Percentiles rank a stretch among this genome's conserved stretches.
Conservation (phyloP, 2,329 filamentous ascomycete species). For the Diaporthe citrichinensis region DNA sequence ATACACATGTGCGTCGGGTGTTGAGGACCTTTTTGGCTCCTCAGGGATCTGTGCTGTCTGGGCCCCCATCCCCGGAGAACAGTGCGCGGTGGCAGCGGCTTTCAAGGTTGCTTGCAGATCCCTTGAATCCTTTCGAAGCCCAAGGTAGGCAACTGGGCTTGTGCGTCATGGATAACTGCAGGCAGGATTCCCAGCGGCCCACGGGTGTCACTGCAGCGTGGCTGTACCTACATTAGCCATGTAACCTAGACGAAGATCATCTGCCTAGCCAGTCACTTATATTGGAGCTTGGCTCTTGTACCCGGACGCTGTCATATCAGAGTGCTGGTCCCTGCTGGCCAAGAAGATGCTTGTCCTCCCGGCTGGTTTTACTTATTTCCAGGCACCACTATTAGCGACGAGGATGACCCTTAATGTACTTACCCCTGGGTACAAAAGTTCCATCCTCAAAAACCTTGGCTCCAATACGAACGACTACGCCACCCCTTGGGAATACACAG, state of each 20-base stretch:
- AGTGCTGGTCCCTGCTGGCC: not conserved
- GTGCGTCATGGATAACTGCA: not conserved
- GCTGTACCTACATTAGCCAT: not conserved
- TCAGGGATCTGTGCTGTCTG: not conserved
- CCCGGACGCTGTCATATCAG: not conserved
- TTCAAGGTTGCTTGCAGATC: slow-evolving; percentile 5
- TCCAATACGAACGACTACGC: not conserved
- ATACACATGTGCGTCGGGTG: too few species aligned
- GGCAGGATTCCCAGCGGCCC: not conserved
- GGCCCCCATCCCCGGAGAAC: not conserved
- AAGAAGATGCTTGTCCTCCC: not conserved
- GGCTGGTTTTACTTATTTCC: not conserved
- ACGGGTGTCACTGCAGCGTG: not conserved
- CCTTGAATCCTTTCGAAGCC: slow-evolving; percentile 4
- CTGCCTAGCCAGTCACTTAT: not conserved
- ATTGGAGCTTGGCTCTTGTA: not conserved
- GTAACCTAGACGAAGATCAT: not conserved
- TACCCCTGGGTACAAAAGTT: too few species aligned
- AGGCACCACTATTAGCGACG: not conserved
- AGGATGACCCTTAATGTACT: not conserved
- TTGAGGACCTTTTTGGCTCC: not conserved
- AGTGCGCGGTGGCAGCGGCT: not conserved
- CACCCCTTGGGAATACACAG: not conserved
- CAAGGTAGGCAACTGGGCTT: not conserved
- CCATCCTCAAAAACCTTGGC: not conserved